A percentile compares a stretch with the other conserved stretches of the same genome.
phyloP scores from a whole-genome alignment of 2,329 filamentous ascomycete species.

The Nemania sp. region DNA sequence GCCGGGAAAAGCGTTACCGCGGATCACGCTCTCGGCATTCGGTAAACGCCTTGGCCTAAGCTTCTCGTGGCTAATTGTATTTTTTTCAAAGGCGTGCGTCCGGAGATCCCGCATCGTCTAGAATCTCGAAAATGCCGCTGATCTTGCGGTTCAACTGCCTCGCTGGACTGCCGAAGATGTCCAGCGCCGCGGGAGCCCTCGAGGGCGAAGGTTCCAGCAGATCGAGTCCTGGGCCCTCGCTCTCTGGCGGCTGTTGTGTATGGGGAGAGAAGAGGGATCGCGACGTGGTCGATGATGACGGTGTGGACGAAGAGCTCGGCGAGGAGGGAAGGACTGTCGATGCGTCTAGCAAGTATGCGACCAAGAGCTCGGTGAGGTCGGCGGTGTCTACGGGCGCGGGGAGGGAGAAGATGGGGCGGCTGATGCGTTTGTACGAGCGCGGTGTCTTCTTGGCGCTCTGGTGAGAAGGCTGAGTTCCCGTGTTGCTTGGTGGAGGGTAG shows the following conservation, averaged over 20 bases:
- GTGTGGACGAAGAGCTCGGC: slow-evolving; percentile 15
- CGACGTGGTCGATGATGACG: slow-evolving; percentile 27
- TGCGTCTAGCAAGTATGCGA: slow-evolving; percentile 30
- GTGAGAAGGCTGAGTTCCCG: not conserved
- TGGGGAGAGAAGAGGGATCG: slow-evolving; percentile 19
- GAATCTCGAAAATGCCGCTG: slow-evolving; percentile 36
- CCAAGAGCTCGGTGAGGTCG: slow-evolving; percentile 31
- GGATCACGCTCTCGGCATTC: not conserved
- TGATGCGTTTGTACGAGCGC: slow-evolving; percentile 36
- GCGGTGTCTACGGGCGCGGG: slow-evolving; percentile 23
- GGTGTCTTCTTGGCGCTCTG: slow-evolving; percentile 28
- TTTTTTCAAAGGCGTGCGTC: not conserved
- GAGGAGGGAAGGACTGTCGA: slow-evolving; percentile 17
- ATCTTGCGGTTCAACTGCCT: slow-evolving; percentile 30
- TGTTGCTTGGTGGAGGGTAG: not conserved
- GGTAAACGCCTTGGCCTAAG: not conserved
- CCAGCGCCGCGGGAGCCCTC: slow-evolving; percentile 7
- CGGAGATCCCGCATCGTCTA: slow-evolving; percentile 21
- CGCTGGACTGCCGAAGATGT: slow-evolving; percentile 27
- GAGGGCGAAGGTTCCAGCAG: slow-evolving; percentile 32
- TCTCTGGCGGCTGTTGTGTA: slow-evolving; percentile 8
- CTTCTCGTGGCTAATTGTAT: not conserved
- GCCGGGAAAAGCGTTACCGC: not conserved
- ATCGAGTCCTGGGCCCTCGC: slow-evolving; percentile 26
- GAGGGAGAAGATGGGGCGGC: slow-evolving; percentile 30